phyloP scores from a whole-genome alignment of 495 filamentous ascomycete genomes.

The Terfezia claveryi region DNA sequence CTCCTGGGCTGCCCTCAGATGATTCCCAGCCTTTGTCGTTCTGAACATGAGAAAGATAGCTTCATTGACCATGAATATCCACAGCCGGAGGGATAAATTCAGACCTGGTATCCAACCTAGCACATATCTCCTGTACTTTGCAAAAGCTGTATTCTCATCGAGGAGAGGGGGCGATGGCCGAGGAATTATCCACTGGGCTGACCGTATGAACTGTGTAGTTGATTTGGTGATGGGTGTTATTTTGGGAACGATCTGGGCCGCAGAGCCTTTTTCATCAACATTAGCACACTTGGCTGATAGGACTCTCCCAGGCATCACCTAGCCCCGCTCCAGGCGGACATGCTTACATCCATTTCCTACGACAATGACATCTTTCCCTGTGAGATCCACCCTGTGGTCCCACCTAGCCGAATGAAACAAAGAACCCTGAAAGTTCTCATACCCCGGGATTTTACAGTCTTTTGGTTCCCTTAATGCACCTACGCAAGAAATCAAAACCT shows the following conservation, averaged over 20 bases:
- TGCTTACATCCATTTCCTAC: constrained; percentile 26
- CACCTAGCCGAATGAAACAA: constrained; percentile 34
- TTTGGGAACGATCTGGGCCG: constrained; percentile 26
- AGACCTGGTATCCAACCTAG: neutral
- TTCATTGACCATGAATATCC: neutral
- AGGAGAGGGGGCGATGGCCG: constrained; percentile 20
- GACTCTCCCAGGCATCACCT: too few relatives aligned
- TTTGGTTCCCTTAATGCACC: constrained; percentile 30
- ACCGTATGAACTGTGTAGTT: constrained; percentile 39
- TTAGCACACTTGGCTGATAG: too few relatives aligned
- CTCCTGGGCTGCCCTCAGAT: constrained; percentile 18
- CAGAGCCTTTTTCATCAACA: constrained; percentile 17
- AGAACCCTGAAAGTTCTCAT: constrained; percentile 24
- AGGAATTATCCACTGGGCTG: constrained; percentile 35
- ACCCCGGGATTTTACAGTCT: constrained; percentile 24
- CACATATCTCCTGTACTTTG: constrained; percentile 11
- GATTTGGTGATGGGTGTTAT: constrained; percentile 25
- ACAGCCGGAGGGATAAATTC: neutral
- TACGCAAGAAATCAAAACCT: constrained; percentile 34
- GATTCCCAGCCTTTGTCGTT: neutral
- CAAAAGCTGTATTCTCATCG: constrained; percentile 14
- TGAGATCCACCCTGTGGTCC: constrained; percentile 28
- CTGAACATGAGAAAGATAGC: neutral
- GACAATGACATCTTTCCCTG: constrained; percentile 31
- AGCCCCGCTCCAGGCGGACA: neutral